These are phyloP conservation scores for Colletotrichum echinochloae DNA, from an alignment of 2,329 filamentous ascomycete genomes.

Conservation along the genomic window DNA sequence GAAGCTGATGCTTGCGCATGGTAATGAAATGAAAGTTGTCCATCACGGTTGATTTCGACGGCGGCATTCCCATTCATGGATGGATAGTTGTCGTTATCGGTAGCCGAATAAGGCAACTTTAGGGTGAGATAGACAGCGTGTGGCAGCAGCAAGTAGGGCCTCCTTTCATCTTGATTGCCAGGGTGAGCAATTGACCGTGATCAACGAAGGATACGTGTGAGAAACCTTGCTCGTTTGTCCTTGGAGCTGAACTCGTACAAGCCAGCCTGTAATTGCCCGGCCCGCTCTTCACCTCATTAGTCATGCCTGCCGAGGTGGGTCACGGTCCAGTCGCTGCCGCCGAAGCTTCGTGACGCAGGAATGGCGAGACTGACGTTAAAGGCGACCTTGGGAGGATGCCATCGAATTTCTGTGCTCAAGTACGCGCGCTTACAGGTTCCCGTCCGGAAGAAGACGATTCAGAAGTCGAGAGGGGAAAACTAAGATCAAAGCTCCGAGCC, in stretches of 20 bases:
- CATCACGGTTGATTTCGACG: neutral
- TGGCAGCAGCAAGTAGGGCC: neutral
- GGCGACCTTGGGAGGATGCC: neutral
- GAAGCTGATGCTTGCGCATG: neutral
- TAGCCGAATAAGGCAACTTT: neutral
- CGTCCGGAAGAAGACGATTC: neutral
- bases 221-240: neutral
- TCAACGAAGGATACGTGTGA: neutral
- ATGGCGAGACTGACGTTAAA: neutral
- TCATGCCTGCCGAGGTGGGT: constrained; percentile 14
- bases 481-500: neutral
- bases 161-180: neutral
- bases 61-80: neutral
- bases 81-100: constrained; percentile 5
- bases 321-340: constrained; percentile 13
- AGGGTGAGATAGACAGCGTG: neutral
- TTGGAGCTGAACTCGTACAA: constrained; percentile 1
- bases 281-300: constrained; percentile 9
- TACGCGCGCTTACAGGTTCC: neutral
- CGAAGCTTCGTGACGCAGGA: constrained; percentile 13
- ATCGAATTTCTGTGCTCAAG: neutral
- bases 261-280: neutral
- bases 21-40: neutral
- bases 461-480: neutral
- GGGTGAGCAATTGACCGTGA: neutral